phyloP scores from a whole-genome alignment of 192 early-diverging fungal genomes.

The Phlyctochytrium planicorne region DNA sequence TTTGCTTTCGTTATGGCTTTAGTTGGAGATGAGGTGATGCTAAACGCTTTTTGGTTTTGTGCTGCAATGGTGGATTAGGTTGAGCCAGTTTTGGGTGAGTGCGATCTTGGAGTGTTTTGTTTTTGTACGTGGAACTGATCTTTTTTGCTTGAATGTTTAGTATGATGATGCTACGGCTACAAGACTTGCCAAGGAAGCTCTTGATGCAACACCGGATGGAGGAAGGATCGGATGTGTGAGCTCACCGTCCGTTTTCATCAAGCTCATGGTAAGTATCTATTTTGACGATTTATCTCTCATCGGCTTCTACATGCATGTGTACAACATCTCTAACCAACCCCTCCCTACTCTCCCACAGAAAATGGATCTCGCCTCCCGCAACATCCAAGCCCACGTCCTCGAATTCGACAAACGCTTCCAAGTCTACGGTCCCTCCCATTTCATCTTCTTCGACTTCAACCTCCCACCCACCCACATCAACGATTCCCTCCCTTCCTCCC shows the following conservation, averaged over 20 bases:
- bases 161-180: slow-evolving; percentile 52
- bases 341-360: slow-evolving; percentile 18
- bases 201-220: slow-evolving; percentile 39
- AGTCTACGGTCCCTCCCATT: slow-evolving; percentile 65
- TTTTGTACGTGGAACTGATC: too few species aligned
- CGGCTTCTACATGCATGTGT: too few species aligned
- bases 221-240: slow-evolving; percentile 57
- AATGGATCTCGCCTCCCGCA: slow-evolving; percentile 36
- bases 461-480: slow-evolving; percentile 41
- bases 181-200: slow-evolving; percentile 46
- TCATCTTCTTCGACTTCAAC: slow-evolving; percentile 76
- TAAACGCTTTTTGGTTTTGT: too few species aligned
- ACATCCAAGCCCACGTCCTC: slow-evolving; percentile 50
- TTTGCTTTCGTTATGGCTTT: slow-evolving; percentile 12
- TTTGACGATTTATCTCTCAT: too few species aligned
- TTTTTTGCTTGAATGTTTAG: too few species aligned
- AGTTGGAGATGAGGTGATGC: too few species aligned
- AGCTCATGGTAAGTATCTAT: slow-evolving; percentile 57
- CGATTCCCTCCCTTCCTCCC: slow-evolving; percentile 32
- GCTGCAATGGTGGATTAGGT: too few species aligned
- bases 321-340: too few species aligned
- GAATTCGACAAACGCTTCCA: slow-evolving; percentile 75
- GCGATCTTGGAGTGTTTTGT: too few species aligned
- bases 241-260: slow-evolving; percentile 64
- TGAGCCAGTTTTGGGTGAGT: slow-evolving; percentile 54